Evolutionary conservation across 2,329 filamentous ascomycete species (phyloP), one percentile per base, ranked within the genome.

Genomic region (Fusarium beomiforme): DNA sequence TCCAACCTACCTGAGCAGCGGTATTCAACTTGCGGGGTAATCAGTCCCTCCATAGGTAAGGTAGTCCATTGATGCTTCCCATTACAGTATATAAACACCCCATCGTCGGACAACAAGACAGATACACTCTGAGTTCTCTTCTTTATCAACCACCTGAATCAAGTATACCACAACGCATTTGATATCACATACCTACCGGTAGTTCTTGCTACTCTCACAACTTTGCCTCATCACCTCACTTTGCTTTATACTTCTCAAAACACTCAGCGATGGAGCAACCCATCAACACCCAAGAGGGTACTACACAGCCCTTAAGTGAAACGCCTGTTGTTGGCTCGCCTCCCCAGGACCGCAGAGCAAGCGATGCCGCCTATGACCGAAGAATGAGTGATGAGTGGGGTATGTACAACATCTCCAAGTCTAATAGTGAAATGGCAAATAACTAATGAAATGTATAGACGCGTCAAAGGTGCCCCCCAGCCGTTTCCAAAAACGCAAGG

Each of bases 401-500:
- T 86, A 64, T 31, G 47, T 26, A 26, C 31, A 77, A 83, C 79
- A 44, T 5, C 19, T 36, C 23, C 23, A 31, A 23, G 46, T 19
- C 12, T 37, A 41, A 33, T 42, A 3, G 14, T 29, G n/a, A 21
- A 36, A 62, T 21, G 12, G n/a, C 12, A 43, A 21, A 16, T n/a
- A 60, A 37, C 47, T 70, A 21, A 67, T 29, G 26, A 49, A 8
- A 9, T 33, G 31, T 24, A 37, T 19, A 89, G 90, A 92, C 79
- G 90, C 90, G 7, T 85, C 87, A 72, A 92, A 92, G 80, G 89
- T 91, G 0, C 88, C 88, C 3, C 90, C 90, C 13, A 90, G 87
- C 69, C 88, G 88, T 49, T 92, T 92, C 82, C 90, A 92, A 80
- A 91, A 91, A 81, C 87, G 88, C 76, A 89, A 90, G 80, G 90